Evolutionary conservation across 106 monocot genomes (phyloP).

Genomic region (Dactylorhiza incarnata): DNA sequence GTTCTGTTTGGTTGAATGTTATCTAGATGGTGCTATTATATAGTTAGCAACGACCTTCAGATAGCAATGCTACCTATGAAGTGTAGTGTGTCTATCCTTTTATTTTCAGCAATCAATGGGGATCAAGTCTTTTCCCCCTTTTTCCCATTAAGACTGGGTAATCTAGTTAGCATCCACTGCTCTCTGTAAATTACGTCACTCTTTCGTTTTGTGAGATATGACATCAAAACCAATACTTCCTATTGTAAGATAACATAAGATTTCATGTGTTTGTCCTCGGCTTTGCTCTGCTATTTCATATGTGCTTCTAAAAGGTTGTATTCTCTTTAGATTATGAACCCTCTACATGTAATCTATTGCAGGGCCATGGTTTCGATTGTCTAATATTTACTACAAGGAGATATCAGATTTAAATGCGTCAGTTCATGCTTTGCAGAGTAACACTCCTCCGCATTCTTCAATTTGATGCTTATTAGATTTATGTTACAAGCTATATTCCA

Average conservation of each 20-base stretch:
- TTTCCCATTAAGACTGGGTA: neutral
- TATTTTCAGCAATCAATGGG: neutral
- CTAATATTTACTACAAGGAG: constrained; percentile 62
- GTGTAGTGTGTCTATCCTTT: neutral
- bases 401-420: constrained; percentile 52
- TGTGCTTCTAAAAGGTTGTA: neutral
- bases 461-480: neutral
- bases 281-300: neutral
- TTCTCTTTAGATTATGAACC: neutral
- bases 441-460: neutral
- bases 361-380: constrained; percentile 94
- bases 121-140: neutral
- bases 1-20: neutral
- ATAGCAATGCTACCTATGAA: neutral
- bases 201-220: neutral
- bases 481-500: neutral
- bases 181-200: neutral
- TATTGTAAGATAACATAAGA: neutral
- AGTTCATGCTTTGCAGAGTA: constrained; percentile 71
- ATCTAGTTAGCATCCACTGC: neutral
- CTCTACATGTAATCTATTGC: neutral
- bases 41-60: no score
- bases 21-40: neutral
- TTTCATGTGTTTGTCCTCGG: neutral
- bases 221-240: neutral